Evolutionary conservation across 2,329 filamentous ascomycete genomes (phyloP).

Genomic region (Verticillium klebahnii): DNA sequence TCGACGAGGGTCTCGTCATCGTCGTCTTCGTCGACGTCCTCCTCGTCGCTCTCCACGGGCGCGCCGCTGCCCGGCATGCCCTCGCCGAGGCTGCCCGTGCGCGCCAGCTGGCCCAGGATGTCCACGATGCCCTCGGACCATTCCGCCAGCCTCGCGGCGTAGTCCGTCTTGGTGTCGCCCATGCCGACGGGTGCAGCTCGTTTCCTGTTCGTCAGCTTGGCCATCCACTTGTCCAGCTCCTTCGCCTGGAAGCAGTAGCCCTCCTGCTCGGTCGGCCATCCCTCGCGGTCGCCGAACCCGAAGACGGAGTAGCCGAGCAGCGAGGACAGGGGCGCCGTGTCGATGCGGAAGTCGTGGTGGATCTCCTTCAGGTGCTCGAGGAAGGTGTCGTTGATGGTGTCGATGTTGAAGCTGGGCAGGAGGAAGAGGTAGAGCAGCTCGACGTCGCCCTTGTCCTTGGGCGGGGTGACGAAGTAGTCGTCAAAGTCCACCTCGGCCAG

Average conservation of each 20-base stretch:
- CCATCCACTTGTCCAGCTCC: conserved; percentile 93
- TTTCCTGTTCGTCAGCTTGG: conserved; percentile 83
- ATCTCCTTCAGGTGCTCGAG: conserved; percentile 85
- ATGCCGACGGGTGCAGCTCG: conserved; percentile 85
- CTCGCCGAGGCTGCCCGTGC: conserved; percentile 55
- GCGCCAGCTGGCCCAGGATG: conserved; percentile 59
- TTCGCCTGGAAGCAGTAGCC: conserved; percentile 92
- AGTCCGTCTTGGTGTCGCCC: conserved; percentile 78
- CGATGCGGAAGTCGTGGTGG: conserved; percentile 94
- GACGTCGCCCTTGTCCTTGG: conserved; percentile 51
- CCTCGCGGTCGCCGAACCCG: conserved; percentile 85
- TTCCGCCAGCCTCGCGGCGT: conserved; percentile 61
- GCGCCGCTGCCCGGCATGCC: conserved; percentile 77
- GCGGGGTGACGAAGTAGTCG: conserved; percentile 80
- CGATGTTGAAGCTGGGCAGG: conserved; percentile 91
- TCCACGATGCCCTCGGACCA: conserved; percentile 75
- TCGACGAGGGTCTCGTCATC: conserved; percentile 49
- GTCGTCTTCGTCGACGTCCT: conserved; percentile 58
- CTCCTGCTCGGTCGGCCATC: conserved; percentile 85
- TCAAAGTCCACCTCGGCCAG: conserved; percentile 87
- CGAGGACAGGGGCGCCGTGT: conserved; percentile 73
- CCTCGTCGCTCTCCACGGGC: conserved; percentile 78
- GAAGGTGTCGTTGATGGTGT: conserved; percentile 84
- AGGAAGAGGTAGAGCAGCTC: conserved; percentile 80
- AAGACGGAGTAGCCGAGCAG: conserved; percentile 89